phyloP scores from a whole-genome alignment of 1,139 yeast species.

The Candida glucosophila region DNA sequence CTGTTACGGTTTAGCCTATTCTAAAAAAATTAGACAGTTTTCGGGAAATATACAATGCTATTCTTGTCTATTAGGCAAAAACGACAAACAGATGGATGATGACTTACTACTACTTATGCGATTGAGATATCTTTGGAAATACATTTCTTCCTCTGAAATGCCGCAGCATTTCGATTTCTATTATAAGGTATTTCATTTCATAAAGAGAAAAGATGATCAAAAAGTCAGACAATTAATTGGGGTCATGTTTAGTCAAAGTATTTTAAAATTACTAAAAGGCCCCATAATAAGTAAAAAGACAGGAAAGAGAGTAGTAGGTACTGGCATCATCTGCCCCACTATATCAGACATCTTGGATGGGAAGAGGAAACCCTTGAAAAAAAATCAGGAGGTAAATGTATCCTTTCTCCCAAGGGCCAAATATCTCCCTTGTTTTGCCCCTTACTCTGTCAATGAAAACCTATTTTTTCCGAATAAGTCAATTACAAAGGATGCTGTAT shows the following conservation, averaged over 20 bases:
- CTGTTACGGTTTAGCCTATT: conserved; percentile 9
- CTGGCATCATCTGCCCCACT: conserved; percentile 7
- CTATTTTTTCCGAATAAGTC: conserved; percentile 10
- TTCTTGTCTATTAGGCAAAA: conserved; percentile 8
- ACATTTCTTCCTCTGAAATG: conserved; percentile 7
- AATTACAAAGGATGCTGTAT: conserved; percentile 1
- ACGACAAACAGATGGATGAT: conserved; percentile 2
- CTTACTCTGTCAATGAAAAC: conserved; percentile 3
- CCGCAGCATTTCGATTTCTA: conserved; percentile 8
- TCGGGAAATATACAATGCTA: conserved; percentile 7
- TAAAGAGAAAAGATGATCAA: conserved; percentile 2
- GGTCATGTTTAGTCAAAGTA: conserved; percentile 9
- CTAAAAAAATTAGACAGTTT: conserved; percentile 1
- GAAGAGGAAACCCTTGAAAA: conserved; percentile 5
- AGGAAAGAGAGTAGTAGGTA: conserved; percentile 6
- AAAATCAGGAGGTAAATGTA: conserved; percentile 6
- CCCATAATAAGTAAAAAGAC: conserved; percentile 5
- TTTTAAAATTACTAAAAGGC: conserved; percentile 6
- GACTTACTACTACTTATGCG: conserved; percentile 9
- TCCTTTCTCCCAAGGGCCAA: conserved; percentile 11
- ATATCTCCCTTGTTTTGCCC: conserved; percentile 1
- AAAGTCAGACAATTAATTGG: conserved; percentile 8
- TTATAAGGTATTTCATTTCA: conserved; percentile 5
- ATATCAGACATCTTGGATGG: conserved; percentile 7
- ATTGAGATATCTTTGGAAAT: conserved; percentile 11